Conservation (phyloP, 768 basidiomycete species). For the Serpula lacrymans region DNA sequence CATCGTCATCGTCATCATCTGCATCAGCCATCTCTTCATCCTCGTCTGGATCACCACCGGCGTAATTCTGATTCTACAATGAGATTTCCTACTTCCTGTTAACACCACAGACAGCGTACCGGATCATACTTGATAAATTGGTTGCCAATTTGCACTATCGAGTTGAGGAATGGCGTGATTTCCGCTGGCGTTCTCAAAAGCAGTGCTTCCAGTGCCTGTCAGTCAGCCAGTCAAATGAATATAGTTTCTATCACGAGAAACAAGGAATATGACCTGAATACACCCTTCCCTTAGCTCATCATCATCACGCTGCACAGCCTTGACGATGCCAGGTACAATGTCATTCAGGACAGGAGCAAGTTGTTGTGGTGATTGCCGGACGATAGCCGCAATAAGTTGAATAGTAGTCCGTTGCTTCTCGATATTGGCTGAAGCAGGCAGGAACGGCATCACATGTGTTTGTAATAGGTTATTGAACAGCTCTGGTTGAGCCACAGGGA, state of each 20-base stretch:
- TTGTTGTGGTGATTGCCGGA: constrained; percentile 67
- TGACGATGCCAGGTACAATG: constrained; percentile 69
- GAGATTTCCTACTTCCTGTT: not conserved
- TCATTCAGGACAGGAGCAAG: constrained; percentile 57
- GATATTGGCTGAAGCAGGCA: constrained; percentile 46
- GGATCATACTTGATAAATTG: constrained; percentile 93
- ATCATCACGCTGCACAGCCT: constrained; percentile 68
- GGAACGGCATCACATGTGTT: constrained; percentile 57
- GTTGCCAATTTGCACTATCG: constrained; percentile 67
- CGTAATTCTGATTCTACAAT: constrained; percentile 54
- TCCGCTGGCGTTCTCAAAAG: constrained; percentile 83
- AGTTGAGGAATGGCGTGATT: constrained; percentile 64
- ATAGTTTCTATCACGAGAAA: no score
- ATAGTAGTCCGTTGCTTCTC: constrained; percentile 77
- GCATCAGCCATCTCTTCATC: constrained; percentile 58
- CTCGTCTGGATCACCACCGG: constrained; percentile 64
- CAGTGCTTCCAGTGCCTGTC: constrained; percentile 79
- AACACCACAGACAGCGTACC: constrained; percentile 38
- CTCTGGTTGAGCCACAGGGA: constrained; percentile 64
- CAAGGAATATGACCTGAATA: constrained; percentile 57
- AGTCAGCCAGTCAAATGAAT: constrained; percentile 1
- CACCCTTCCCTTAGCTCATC: constrained; percentile 81
- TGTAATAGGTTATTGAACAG: constrained; percentile 62
- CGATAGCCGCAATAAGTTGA: constrained; percentile 76
- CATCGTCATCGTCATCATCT: constrained; percentile 74